Evolutionary conservation across 2,329 filamentous ascomycete genomes (phyloP).

Genomic region (Pseudogymnoascus sp.): DNA sequence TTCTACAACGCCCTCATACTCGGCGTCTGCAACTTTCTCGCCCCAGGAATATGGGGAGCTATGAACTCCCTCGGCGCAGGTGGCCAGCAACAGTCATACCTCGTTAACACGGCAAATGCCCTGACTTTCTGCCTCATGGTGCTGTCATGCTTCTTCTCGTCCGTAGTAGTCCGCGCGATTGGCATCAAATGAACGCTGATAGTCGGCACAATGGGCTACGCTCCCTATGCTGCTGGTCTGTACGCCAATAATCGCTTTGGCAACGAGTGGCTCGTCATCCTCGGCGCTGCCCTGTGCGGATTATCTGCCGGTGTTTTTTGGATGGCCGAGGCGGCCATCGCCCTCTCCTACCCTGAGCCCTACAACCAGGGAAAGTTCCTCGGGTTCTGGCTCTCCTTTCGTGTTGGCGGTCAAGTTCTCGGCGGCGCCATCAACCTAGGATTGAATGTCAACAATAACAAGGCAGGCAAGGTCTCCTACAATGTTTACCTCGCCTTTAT

Average conservation of each 20-base stretch:
- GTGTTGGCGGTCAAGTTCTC: constrained; percentile 56
- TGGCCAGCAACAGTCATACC: constrained; percentile 52
- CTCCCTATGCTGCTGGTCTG: constrained; percentile 60
- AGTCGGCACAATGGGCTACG: constrained; percentile 64
- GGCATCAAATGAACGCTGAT: constrained; percentile 64
- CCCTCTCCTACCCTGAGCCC: constrained; percentile 62
- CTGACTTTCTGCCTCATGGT: constrained; percentile 68
- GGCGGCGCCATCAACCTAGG: constrained; percentile 65
- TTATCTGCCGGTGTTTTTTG: constrained; percentile 57
- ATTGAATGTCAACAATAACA: constrained; percentile 47
- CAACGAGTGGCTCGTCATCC: constrained; percentile 57
- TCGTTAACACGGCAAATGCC: constrained; percentile 61
- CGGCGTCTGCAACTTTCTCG: constrained; percentile 60
- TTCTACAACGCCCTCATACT: constrained; percentile 66
- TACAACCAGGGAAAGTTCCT: constrained; percentile 56
- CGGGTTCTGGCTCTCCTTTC: constrained; percentile 56
- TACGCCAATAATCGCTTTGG: constrained; percentile 66
- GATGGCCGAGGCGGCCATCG: constrained; percentile 67
- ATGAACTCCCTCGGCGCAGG: constrained; percentile 68
- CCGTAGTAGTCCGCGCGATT: constrained; percentile 54
- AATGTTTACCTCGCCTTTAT: constrained; percentile 63
- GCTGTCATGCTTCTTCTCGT: constrained; percentile 57
- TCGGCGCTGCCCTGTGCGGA: constrained; percentile 61
- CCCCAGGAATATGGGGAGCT: constrained; percentile 63
- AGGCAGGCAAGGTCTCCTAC: constrained; percentile 59